Evolutionary conservation across 805 yeast species (phyloP), one percentile per base, ranked within the genome.

Genomic region (Ogataea methanolica): DNA sequence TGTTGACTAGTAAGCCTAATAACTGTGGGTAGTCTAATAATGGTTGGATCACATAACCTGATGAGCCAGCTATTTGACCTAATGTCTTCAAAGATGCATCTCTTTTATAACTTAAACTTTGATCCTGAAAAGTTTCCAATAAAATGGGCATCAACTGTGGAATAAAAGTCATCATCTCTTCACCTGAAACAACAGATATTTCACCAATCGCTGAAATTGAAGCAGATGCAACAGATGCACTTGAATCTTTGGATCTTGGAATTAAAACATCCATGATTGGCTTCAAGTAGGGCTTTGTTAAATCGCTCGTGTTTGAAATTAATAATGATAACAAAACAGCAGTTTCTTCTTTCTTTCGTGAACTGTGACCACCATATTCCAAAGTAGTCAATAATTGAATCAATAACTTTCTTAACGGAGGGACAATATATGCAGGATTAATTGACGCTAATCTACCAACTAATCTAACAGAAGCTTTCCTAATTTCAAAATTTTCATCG

Each of bases 1-100:
- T 89, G 45, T 82, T 83, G 4, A 90, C 88, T 33, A 94, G 70
- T 65, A 88, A 80, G 6, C 92, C 90, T 38, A 94, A 69, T 26
- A 94, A 71, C 57, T 89, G 92, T 0, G 99, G 99, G 61, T 91
- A 91, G 51, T 90, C 97, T 31, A 91, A 67, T 39, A 89, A 72
- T 1, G 99, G 99, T 44, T 90, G 92, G 36, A 94, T 90, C 16
- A 94, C 99, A 62, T 92, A 92, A 3, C 97, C 97, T 0, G 97
- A 83, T 2, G 96, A 85, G 9, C 90, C 80, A 1, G 98, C 83
- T 29, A 94, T 69, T 58, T 91, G 96, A 2, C 97, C 97, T 45
- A 94, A 69, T 0, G 98, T 80, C 55, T 82, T 82, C 52, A 94
- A 70, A 0, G 98, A 96, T 1, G 97, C 91, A 60, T 89, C 94